Base-by-base conservation (phyloP, 176 grass and related monocot genomes). In the Phoenix dactylifera region DNA sequence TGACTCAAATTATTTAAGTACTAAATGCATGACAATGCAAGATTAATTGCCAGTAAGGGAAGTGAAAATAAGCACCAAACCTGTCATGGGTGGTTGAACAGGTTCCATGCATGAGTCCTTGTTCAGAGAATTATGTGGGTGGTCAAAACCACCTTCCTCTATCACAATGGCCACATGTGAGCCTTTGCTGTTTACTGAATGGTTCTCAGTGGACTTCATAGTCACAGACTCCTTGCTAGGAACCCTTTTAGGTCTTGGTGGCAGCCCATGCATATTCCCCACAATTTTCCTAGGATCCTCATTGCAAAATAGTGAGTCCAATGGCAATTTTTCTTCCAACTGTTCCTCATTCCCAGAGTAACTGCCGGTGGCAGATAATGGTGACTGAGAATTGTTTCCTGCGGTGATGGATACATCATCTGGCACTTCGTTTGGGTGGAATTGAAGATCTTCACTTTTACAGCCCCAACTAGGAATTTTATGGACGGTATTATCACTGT, bases 181-280 rank as follows among this genome's bases (percentile, higher is more conserved):
- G 55, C 80, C 77, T 89, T 84, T 95, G 71, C 59, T 83, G 66
- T 78, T 81, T 44, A 68, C 44, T 26, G 73, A 50, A 49, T 81
- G 52, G 67, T 64, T 80, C 26, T 79, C 62, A 54, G 73, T 69
- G 57, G 62, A 67, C 59, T 77, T 89, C 35, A 77, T 79, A n/a
- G 70, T 85, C 66, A 83, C 83, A 26, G 86, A 82, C 39, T 98
- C 88, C 72, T 78, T 85, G 70, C 77, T 85, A 53, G 94, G 74
- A 75, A 89, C 60, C 57, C 76, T 82, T 76, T 76, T 93, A 59
- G 94, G 88, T 80, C 88, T 98, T 48, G 88, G 85, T 62, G 94
- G 88, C 32, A 89, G 60, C 6, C 26, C 66, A 69, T 77, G 72
- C 28, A 53, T 55, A 83, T 77, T 81, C 19, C 53, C 35, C 25